Conservation (phyloP, 352 stramenopile genomes). For the Pythium aphanidermatum region DNA sequence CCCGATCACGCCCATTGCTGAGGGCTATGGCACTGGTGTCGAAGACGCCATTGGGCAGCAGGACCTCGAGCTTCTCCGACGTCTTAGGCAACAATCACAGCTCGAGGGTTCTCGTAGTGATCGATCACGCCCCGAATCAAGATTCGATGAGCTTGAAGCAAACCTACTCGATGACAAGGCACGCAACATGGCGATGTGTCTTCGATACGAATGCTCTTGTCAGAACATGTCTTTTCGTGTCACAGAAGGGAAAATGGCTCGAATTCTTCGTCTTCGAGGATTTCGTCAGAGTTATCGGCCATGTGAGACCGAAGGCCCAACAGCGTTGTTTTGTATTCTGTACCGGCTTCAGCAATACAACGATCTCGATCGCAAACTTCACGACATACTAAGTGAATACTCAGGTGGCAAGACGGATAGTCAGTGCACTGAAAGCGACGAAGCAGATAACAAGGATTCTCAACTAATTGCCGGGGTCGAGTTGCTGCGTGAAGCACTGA, state of each 20-base stretch:
- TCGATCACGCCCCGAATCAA: slow-evolving; percentile 10
- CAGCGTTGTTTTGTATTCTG: slow-evolving; percentile 59
- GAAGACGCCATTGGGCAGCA: background rate
- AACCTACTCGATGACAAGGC: slow-evolving; percentile 67
- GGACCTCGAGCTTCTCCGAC: slow-evolving; percentile 25
- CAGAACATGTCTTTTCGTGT: slow-evolving; percentile 55
- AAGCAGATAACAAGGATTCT: slow-evolving; percentile 6
- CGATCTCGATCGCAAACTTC: slow-evolving; percentile 61
- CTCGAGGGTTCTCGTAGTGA: slow-evolving; percentile 7
- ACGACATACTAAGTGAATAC: slow-evolving; percentile 40
- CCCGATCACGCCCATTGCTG: too few species aligned
- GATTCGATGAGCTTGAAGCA: slow-evolving; percentile 50
- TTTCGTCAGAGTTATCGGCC: slow-evolving; percentile 44
- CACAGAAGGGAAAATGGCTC: slow-evolving; percentile 50
- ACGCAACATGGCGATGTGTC: slow-evolving; percentile 64
- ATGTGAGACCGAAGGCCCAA: slow-evolving; percentile 22
- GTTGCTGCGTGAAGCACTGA: slow-evolving; percentile 52
- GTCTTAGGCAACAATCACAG: slow-evolving; percentile 6
- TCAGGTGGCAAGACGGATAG: slow-evolving; percentile 13
- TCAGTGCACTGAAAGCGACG: background rate
- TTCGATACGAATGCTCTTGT: slow-evolving; percentile 62
- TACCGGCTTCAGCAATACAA: slow-evolving; percentile 64
- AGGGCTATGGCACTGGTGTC: slow-evolving; percentile 10
- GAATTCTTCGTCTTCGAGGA: slow-evolving; percentile 48
- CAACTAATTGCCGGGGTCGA: slow-evolving; percentile 37